Conservation (phyloP, 106 monocot species). For the Hemerocallis citrina region DNA sequence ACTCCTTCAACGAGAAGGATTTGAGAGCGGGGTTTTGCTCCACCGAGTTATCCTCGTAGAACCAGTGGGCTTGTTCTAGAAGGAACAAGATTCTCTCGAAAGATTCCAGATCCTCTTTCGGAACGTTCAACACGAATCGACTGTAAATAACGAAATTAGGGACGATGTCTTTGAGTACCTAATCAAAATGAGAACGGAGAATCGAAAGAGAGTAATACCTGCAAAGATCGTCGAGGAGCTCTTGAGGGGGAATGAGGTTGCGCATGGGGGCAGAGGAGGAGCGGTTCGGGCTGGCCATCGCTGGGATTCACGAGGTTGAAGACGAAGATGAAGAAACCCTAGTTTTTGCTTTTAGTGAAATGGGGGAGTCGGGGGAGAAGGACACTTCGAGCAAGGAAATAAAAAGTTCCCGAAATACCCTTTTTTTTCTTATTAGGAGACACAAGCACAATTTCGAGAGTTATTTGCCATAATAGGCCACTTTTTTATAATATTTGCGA, state of each 20-base stretch:
- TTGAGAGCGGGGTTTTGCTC: constrained; percentile 91
- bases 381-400: too few relatives aligned
- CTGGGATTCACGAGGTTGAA: too few relatives aligned
- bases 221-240: constrained; percentile 92
- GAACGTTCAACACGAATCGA: constrained; percentile 90
- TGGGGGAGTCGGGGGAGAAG: too few relatives aligned
- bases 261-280: constrained; percentile 30
- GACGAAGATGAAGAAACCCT: background rate
- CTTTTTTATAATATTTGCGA: too few relatives aligned
- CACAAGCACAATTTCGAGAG: too few relatives aligned
- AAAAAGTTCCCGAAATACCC: too few relatives aligned
- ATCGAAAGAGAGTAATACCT: constrained; percentile 25
- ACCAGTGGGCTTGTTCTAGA: constrained; percentile 98
- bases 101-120: constrained; percentile 93
- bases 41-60: constrained; percentile 96
- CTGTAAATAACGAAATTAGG: constrained; percentile 22
- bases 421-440: too few relatives aligned
- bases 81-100: constrained; percentile 97
- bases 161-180: background rate
- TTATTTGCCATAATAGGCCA: too few relatives aligned
- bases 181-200: background rate
- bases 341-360: too few relatives aligned
- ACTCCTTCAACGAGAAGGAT: constrained; percentile 90
- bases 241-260: constrained; percentile 61
- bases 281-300: constrained; percentile 36